Base-by-base conservation (phyloP, 352 stramenopile species). In the Globisporangium alternatum region DNA sequence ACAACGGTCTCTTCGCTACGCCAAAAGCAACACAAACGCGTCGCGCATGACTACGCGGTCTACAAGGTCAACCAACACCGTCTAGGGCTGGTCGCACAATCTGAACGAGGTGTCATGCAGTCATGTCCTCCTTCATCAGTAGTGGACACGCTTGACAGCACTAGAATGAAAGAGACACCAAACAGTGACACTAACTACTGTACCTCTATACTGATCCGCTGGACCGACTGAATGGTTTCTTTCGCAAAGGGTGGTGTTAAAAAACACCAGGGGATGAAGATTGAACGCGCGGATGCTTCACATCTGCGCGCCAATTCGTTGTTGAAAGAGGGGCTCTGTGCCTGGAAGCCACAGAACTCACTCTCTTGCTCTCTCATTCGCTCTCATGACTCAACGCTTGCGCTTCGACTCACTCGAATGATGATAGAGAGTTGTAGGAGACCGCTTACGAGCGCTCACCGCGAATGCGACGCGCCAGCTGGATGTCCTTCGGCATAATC, bases 401-500 rank as follows among this genome's bases (percentile, higher is more conserved):
- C 30, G 12, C 28, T 43, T 22, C 66, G 41, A 3, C 5, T 12
- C 7, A 97, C 98, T 56, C 95, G 94, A 91, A 98, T 98, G 77
- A 98, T 98, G 21, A 94, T 98, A 19, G 98, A 98, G 73, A 81
- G 25, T 28, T 28, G 25, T 28, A 2, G 25, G 25, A 28, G 25
- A 28, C 25, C 25, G 25, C 25, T 83, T 91, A 93, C 60, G 81
- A 89, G 63, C 86, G 83, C 73, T 98, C 91, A 44, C 94, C 93
- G 57, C 94, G 88, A 69, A 98, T 97, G 71, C 93, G 88, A 47
- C 90, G 90, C 30, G 93, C 93, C 8, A 98, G 81, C 78, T 98
- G 94, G 53, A 98, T 98, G 74, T 98, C 95, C 81, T 98, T 98
- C 45, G 95, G 95, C 94, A 98, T 98, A 77, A 98, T 98, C 21